Evolutionary conservation across 179 eudicot species (phyloP).

Genomic region (Camellia oleifera): DNA sequence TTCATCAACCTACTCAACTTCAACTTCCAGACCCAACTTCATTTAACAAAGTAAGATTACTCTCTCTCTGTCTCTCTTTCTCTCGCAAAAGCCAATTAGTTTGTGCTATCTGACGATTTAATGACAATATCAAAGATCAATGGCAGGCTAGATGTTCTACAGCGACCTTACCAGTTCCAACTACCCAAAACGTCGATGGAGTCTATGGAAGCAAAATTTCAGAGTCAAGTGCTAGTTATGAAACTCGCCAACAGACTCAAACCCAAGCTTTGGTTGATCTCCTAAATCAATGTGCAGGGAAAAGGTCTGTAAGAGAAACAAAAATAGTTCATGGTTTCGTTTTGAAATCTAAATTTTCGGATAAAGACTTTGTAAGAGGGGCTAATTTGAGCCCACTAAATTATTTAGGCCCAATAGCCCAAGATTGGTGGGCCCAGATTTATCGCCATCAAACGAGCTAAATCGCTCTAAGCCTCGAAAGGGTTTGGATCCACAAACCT

Average conservation of each 20-base stretch:
- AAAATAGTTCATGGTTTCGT: constrained; percentile 26
- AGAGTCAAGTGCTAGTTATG: too few relatives aligned
- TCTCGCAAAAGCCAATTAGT: neutral
- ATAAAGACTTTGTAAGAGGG: neutral
- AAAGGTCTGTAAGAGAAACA: constrained; percentile 16
- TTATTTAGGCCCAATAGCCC: too few relatives aligned
- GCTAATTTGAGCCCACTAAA: too few relatives aligned
- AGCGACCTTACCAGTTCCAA: neutral
- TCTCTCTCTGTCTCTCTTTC: neutral
- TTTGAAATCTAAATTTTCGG: constrained; percentile 18
- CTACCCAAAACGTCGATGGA: neutral
- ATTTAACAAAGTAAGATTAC: neutral
- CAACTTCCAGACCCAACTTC: neutral
- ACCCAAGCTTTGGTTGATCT: constrained; percentile 23
- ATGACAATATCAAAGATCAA: neutral
- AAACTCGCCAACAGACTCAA: constrained; percentile 10
- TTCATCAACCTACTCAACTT: neutral
- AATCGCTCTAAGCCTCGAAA: too few relatives aligned
- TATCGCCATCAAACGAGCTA: too few relatives aligned
- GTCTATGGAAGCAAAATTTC: neutral
- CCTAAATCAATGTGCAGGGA: constrained; percentile 20
- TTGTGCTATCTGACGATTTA: neutral
- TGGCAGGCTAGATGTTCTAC: constrained; percentile 3
- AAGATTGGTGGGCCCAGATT: too few relatives aligned
- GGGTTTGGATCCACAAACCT: too few relatives aligned